Percentiles rank a stretch among this genome's conserved stretches.
These are phyloP conservation scores for Gamarada debralockiae DNA, from an alignment of 495 filamentous ascomycete genomes.

Conservation along the genomic window DNA sequence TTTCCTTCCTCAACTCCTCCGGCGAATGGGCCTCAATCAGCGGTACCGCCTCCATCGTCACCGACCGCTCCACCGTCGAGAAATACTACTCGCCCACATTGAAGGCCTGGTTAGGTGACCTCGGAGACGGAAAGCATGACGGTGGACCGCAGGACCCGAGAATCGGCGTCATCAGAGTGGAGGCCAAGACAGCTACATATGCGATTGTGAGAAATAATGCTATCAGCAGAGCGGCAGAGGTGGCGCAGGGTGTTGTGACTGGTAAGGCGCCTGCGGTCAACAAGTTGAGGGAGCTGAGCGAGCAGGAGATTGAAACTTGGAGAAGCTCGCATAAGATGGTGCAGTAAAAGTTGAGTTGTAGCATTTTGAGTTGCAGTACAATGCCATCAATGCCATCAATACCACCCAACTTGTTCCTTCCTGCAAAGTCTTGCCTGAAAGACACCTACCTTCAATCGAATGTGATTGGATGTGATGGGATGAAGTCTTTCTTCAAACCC, in stretches of 20 bases:
- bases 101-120: constrained; percentile 87
- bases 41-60: constrained; percentile 63
- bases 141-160: constrained; percentile 78
- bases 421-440: too few species aligned
- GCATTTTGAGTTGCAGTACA: too few species aligned
- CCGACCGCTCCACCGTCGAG: constrained; percentile 61
- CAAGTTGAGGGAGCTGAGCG: constrained; percentile 70
- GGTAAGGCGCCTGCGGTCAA: constrained; percentile 73
- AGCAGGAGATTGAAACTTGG: constrained; percentile 58
- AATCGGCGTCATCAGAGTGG: constrained; percentile 67
- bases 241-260: constrained; percentile 70
- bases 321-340: constrained; percentile 19
- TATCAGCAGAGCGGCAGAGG: constrained; percentile 60
- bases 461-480: too few species aligned
- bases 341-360: too few species aligned
- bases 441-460: too few species aligned
- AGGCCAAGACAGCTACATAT: constrained; percentile 60
- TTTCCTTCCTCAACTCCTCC: constrained; percentile 74
- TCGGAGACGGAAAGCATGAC: constrained; percentile 85
- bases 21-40: constrained; percentile 78
- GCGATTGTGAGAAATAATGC: constrained; percentile 46
- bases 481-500: too few species aligned
- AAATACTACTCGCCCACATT: constrained; percentile 75
- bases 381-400: too few species aligned
- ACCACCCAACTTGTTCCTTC: too few species aligned